Base-by-base conservation (phyloP, 2,329 filamentous ascomycete species). In the Trichoderma aggressivum region DNA sequence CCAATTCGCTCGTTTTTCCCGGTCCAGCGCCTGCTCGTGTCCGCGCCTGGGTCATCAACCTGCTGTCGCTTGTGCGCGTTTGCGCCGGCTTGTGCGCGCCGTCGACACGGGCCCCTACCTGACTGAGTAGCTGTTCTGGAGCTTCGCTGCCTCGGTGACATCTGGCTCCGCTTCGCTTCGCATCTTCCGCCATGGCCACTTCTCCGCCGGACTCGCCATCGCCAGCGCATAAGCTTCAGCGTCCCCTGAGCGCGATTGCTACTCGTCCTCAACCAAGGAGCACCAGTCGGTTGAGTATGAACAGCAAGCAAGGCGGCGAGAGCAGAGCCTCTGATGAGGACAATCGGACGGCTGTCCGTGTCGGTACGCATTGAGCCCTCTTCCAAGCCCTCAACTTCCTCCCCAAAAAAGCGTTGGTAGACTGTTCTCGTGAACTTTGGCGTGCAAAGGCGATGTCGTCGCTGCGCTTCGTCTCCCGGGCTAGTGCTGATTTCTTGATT, bases 261-360 rank as follows among this genome's bases (percentile, higher is more conserved):
- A 50, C 43, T 62, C 90, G 91, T 77, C 87, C 92, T 59, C 86
- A 91, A 56, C 87, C 85, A 26, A 82, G 93, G 80, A 96, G 93
- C 80, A 92, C 87, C 76, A 97, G 94, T 83, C 92, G 94, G 76
- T 86, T 97, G 87, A 97, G 94, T 84, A 91, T 92, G 84, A 91
- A 87, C 77, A 92, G 92, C 83, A 95, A 92, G 81, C 90, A 89
- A 66, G 90, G 89, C 77, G 90, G 86, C 66, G 91, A 90, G 74
- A 97, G 93, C 82, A 89, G 93, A 78, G 91, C 92, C 28, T 97
- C 94, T 0, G 94, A 98, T 77, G 94, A 98, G 76, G 94, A 97
- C 80, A 88, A 87, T 74, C 94, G 92, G 80, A 97, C 94, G 7
- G 93, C 94, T 30, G 94, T 98, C 83, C 96, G 93, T 95, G 94